Percentiles rank a stretch among this genome's conserved stretches.
Evolutionary conservation across 1,284 basidiomycete genomes (phyloP).

Genomic region (Pyrrhoderma noxium): DNA sequence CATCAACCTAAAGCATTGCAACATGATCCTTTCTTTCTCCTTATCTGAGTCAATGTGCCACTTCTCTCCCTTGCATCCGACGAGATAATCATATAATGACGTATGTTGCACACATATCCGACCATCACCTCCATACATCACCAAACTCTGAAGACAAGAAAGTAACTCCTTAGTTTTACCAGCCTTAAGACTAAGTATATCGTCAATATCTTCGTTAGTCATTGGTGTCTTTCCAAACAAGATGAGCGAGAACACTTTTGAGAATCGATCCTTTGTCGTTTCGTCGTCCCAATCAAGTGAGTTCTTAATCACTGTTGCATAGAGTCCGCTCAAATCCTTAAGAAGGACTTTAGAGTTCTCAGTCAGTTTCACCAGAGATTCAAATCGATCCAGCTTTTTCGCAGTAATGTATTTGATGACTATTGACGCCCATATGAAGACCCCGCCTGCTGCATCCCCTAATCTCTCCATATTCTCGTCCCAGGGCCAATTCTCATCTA

Average conservation of each 20-base stretch:
- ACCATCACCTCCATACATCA: not conserved
- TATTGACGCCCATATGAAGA: too few species aligned
- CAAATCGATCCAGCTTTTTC: too few species aligned
- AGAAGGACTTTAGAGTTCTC: too few species aligned
- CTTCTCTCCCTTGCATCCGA: not conserved
- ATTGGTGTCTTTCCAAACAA: not conserved
- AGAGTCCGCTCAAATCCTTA: too few species aligned
- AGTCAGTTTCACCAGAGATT: too few species aligned
- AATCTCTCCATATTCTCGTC: too few species aligned
- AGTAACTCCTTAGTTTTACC: not conserved
- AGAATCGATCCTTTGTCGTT: not conserved
- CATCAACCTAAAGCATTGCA: conserved; percentile 5
- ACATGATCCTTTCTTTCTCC: not conserved
- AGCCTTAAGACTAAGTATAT: not conserved
- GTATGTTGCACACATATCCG: not conserved
- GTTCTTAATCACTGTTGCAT: too few species aligned
- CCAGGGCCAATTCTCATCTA: too few species aligned
- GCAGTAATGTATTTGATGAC: too few species aligned
- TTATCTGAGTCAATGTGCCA: conserved; percentile 1
- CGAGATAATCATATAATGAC: not conserved
- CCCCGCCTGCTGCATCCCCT: too few species aligned
- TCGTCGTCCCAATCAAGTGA: too few species aligned
- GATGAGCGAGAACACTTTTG: not conserved
- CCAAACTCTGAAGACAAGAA: not conserved
- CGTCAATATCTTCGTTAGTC: not conserved